These are phyloP conservation scores for Aureobasidium subglaciale DNA, from an alignment of 2,329 filamentous ascomycete genomes.

Conservation along the genomic window DNA sequence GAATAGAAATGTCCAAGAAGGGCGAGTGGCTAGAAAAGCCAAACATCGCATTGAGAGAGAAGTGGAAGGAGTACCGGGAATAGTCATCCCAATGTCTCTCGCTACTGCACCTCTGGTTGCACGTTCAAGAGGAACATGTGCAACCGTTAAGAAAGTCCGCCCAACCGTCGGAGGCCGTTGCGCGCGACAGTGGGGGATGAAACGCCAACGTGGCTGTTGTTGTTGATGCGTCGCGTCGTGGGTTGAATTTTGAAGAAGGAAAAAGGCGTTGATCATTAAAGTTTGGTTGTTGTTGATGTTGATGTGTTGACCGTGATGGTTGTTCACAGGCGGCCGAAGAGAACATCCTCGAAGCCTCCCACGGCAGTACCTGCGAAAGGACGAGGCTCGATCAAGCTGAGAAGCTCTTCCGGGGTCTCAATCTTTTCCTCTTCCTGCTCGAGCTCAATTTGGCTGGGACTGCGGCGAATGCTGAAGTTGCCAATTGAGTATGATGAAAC, in stretches of 20 bases:
- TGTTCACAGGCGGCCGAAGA: slow-evolving; percentile 17
- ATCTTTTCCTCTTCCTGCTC: slow-evolving; percentile 22
- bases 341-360: slow-evolving; percentile 19
- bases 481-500: slow-evolving; percentile 18
- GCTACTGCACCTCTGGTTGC: neutral
- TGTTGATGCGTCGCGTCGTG: slow-evolving; percentile 11
- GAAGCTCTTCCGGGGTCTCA: slow-evolving; percentile 18
- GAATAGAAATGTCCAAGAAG: slow-evolving; percentile 11
- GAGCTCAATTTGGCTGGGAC: slow-evolving; percentile 21
- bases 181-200: slow-evolving; percentile 10
- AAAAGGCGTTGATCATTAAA: slow-evolving; percentile 14
- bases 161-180: slow-evolving; percentile 7
- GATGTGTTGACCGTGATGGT: neutral
- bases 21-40: neutral
- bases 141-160: neutral
- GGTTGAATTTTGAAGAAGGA: neutral
- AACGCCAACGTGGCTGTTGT: slow-evolving; percentile 13
- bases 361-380: slow-evolving; percentile 16
- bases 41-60: neutral
- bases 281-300: slow-evolving; percentile 2
- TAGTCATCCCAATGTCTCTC: neutral
- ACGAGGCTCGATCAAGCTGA: slow-evolving; percentile 21
- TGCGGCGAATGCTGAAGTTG: slow-evolving; percentile 20
- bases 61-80: neutral
- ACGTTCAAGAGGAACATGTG: slow-evolving; percentile 2